Percentiles rank a stretch among this genome's conserved stretches.
phyloP scores from a whole-genome alignment of 2,329 filamentous ascomycete genomes.

The Arthrobotrys sphaeroides region DNA sequence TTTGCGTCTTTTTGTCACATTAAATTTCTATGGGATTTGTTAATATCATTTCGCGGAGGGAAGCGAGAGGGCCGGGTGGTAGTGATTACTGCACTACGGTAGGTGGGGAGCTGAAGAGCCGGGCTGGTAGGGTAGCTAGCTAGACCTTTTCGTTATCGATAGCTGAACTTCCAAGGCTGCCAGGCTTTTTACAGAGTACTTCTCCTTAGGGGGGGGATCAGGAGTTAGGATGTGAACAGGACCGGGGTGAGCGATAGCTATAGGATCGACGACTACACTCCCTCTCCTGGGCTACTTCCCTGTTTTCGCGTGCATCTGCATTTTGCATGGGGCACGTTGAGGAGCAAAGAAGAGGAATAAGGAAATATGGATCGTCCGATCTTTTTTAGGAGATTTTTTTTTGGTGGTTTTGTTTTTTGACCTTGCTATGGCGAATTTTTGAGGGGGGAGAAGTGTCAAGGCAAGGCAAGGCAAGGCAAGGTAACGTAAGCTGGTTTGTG shows the following conservation, averaged over 20 bases:
- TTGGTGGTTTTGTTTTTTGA: background rate
- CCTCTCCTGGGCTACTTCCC: background rate
- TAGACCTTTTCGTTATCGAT: constrained; percentile 24
- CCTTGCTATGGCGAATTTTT: background rate
- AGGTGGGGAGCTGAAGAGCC: background rate
- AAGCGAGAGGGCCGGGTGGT: background rate
- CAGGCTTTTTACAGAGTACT: no score
- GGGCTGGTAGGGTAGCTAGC: background rate
- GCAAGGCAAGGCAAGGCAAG: no score
- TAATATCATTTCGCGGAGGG: constrained; percentile 5
- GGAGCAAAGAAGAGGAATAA: constrained; percentile 12
- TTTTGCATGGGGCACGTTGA: constrained; percentile 37
- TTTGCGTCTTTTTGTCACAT: background rate
- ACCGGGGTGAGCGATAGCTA: constrained; percentile 22
- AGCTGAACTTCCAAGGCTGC: constrained; percentile 17
- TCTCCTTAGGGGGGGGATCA: no score
- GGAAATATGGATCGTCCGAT: constrained; percentile 54
- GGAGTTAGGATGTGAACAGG: background rate
- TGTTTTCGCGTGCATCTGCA: constrained; percentile 21
- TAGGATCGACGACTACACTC: constrained; percentile 46
- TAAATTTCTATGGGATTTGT: background rate
- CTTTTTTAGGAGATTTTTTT: constrained; percentile 48
- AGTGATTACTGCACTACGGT: background rate
- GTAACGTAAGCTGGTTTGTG: constrained; percentile 13
- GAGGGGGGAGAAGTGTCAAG: constrained; percentile 3